Evolutionary conservation across 2,329 filamentous ascomycete species (phyloP), one percentile per base, ranked within the genome.

Genomic region (Cladosporium colombiae): DNA sequence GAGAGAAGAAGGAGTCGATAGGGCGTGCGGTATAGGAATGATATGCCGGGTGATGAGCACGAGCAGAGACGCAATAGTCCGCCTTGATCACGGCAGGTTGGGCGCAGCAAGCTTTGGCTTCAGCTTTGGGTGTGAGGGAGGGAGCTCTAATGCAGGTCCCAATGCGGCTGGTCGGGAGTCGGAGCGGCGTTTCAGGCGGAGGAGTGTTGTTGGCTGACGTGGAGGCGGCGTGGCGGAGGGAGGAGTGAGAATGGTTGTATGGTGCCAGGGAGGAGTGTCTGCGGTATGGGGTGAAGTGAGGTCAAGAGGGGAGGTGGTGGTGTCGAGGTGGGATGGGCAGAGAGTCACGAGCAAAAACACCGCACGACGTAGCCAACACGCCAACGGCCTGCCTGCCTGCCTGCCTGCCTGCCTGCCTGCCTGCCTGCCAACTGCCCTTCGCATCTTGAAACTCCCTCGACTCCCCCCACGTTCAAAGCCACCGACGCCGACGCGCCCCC

Each of bases 121-220:
- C 21, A 46, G 35, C 56, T 46, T 35, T 31, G 31, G 29, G 31
- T 57, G 35, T 59, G n/a, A n/a, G 8, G 52, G 29, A 29, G 31
- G 50, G 29, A 63, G 61, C 61, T 63, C 49, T 63, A 62, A 63
- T 63, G 61, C 61, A 63, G 61, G 61, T 63, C 60, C 60, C 60
- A 62, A 62, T 62, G 60, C 60, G n/a, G 60, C 29, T 53, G n/a
- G 50, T 46, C 61, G 61, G 50, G 29, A 50, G 25, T 50, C n/a
- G 40, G 29, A 16, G 31, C n/a, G 44, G 50, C 14, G 50, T 63
- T 44, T 11, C 33, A 16, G 18, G 50, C 14, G 46, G 44, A 25
- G 27, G 18, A 37, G 29, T 27, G 29, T 18, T 57, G 7, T 18
- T 57, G 7, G 52, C 52, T 55, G 52, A 52, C 23, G 49, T 33